Base-by-base conservation (phyloP, 2,329 filamentous ascomycete genomes). In the Monilinia fructicola region DNA sequence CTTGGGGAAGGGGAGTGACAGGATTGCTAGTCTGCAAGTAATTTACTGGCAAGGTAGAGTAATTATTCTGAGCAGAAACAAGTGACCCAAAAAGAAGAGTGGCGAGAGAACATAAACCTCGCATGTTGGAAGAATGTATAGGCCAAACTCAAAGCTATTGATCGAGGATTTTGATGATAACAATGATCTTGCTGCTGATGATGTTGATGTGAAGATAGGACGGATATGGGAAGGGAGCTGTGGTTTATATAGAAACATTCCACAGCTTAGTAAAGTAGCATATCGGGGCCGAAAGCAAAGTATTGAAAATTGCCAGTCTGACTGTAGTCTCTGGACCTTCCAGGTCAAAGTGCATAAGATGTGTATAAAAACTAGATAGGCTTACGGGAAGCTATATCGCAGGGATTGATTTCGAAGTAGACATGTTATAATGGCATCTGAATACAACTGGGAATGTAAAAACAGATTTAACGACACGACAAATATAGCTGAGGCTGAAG, bases 1-100 rank as follows among this genome's bases (percentile, higher is more conserved):
- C 82, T 68, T 83, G 78, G 0, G 81, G 81, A 10, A 81, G 73
- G 23, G 82, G 81, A 44, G 71, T 54, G 53, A 38, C 52, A 16
- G 59, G 58, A 63, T 52, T 40, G 31, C 16, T 56, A 10, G 64
- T 65, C 14, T 28, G 35, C 44, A 65, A 53, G 14, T 53, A 65
- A 31, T 59, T 2, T 4, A 65, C 21, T 21, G 64, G 38, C 54
- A 65, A 53, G 35, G 12, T 26, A 1, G 31, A 31, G 26, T 65
- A 61, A 44, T 65, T 65, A 12, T 59, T 66, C 31, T 68, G 67
- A 16, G 64, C 67, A 52, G 64, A 44, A 58, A 66, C 64, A 21
- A 68, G 38, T 56, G 64, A 46, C 40, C 64, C 64, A 40, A 62
- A 53, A 44, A 68, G 31, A 56, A 68, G 56, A 26, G 56, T 53